A percentile compares a stretch with the other conserved stretches of the same genome.
Conservation (phyloP, 2,329 filamentous ascomycete genomes). For the Polytolypa hystricis region DNA sequence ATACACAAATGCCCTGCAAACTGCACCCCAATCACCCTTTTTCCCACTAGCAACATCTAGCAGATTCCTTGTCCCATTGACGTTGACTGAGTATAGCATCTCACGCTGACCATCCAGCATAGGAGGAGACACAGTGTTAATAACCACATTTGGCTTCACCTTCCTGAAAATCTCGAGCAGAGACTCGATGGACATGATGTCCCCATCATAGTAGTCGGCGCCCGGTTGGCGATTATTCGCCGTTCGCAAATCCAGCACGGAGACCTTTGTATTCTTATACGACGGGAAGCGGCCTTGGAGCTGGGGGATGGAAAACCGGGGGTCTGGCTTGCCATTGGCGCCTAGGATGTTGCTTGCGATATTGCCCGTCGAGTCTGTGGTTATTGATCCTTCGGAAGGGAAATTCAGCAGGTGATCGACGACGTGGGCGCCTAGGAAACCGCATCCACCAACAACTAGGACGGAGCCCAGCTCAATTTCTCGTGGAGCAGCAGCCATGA, state of each 20-base stretch:
- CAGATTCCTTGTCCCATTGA: constrained; percentile 71
- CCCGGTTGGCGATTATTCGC: constrained; percentile 53
- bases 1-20: constrained; percentile 67
- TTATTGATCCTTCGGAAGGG: constrained; percentile 31
- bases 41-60: constrained; percentile 56
- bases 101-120: constrained; percentile 42
- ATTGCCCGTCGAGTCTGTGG: constrained; percentile 4
- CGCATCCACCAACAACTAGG: constrained; percentile 71
- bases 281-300: constrained; percentile 30
- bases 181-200: constrained; percentile 58
- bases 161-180: constrained; percentile 54
- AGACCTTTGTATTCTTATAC: constrained; percentile 43
- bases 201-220: constrained; percentile 60
- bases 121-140: constrained; percentile 76
- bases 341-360: constrained; percentile 1
- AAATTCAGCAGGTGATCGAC: constrained; percentile 60
- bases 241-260: constrained; percentile 63
- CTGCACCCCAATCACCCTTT: constrained; percentile 49
- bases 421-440: constrained; percentile 74
- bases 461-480: constrained; percentile 51
- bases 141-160: constrained; percentile 66
- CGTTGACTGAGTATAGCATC: constrained; percentile 71
- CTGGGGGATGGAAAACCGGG: constrained; percentile 27
- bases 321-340: constrained; percentile 18
- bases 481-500: constrained; percentile 9